Conservation (phyloP, 257 asterid species). For the Solanum clarkiae region DNA sequence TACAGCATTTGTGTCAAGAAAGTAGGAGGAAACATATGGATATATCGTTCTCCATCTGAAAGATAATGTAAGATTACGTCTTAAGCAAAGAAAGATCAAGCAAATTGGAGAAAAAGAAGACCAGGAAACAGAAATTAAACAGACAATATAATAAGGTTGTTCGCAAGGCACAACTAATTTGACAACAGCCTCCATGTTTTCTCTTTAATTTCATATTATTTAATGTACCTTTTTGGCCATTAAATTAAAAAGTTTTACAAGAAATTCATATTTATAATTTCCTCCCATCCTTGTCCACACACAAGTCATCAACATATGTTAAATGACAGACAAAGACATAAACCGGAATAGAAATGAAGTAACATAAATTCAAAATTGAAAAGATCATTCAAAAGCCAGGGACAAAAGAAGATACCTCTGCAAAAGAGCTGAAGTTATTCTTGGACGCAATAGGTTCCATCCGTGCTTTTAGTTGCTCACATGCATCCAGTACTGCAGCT, state of each 20-base stretch:
- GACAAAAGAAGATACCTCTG: constrained; percentile 45
- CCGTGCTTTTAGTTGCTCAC: constrained; percentile 85
- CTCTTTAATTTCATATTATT: background rate
- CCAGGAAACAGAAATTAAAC: background rate
- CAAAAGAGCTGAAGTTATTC: constrained; percentile 45
- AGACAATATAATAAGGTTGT: background rate
- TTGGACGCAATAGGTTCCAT: constrained; percentile 65
- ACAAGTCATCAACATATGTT: background rate
- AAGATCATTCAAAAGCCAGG: background rate
- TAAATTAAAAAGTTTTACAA: background rate
- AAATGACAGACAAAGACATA: background rate
- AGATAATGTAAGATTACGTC: background rate
- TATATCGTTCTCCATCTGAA: background rate
- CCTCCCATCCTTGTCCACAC: background rate
- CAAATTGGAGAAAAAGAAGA: background rate
- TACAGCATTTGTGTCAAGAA: background rate
- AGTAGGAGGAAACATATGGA: background rate
- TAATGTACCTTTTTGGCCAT: background rate
- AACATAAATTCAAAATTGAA: background rate
- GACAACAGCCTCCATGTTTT: background rate
- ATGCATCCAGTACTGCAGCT: constrained; percentile 93
- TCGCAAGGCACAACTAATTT: background rate
- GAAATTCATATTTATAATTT: background rate
- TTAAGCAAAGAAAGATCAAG: background rate
- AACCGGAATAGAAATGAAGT: background rate